A percentile compares a stretch with the other conserved stretches of the same genome.
Evolutionary conservation across 1,139 yeast species (phyloP).

Genomic region (Kurtzmaniella quercitrusa): DNA sequence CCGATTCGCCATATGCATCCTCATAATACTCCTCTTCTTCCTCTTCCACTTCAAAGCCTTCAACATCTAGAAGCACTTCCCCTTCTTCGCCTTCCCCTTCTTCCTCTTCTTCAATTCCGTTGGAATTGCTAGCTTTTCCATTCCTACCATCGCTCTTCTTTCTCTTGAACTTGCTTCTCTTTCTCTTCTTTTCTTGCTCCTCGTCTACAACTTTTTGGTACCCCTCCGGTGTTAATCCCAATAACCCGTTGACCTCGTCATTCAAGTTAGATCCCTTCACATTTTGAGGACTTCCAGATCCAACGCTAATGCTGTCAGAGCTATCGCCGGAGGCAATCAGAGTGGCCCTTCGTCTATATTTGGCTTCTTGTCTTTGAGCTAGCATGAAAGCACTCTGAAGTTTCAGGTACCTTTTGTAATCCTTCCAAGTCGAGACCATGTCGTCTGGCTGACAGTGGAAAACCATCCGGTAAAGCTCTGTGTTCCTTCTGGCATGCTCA

Average conservation of each 20-base stretch:
- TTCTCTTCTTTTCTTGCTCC: background rate
- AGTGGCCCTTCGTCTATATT: slow-evolving; percentile 18
- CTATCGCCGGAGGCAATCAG: slow-evolving; percentile 8
- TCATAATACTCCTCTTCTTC: slow-evolving; percentile 5
- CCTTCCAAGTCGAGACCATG: slow-evolving; percentile 81
- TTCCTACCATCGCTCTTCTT: no score
- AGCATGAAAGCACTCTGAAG: slow-evolving; percentile 52
- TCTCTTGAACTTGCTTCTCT: background rate
- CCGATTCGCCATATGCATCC: background rate
- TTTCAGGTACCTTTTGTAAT: slow-evolving; percentile 68
- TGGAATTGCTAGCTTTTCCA: background rate
- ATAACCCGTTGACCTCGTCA: slow-evolving; percentile 1
- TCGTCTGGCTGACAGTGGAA: slow-evolving; percentile 97
- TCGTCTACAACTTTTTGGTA: background rate
- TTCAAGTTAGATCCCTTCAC: background rate
- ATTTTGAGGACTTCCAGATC: slow-evolving; percentile 7
- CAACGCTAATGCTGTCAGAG: slow-evolving; percentile 14
- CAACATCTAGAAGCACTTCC: background rate
- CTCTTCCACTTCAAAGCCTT: slow-evolving; percentile 1
- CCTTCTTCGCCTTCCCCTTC: slow-evolving; percentile 7
- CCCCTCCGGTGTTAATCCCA: background rate
- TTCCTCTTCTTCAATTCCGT: slow-evolving; percentile 7
- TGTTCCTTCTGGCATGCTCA: slow-evolving; percentile 79
- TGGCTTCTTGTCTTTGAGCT: slow-evolving; percentile 43
- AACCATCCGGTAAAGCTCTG: slow-evolving; percentile 73